Evolutionary conservation across 371 early-diverging fungal genomes (phyloP), one percentile per base, ranked within the genome.

Genomic region (Mucor plumbeus): DNA sequence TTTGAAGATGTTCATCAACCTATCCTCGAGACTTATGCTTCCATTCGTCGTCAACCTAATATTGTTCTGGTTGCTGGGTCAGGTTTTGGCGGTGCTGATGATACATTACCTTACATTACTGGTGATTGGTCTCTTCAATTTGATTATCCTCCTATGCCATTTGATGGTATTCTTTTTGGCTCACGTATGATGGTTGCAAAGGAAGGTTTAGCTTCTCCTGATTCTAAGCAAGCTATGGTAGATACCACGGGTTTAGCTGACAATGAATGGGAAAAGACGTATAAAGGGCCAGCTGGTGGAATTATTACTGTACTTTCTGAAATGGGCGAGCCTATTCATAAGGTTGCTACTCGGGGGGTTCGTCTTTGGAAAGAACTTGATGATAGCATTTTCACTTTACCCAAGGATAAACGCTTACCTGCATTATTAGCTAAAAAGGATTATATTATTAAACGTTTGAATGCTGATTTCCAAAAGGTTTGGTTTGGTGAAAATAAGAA

Each of bases 261-360:
- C 73, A 75, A 82, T 5, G 88, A 91, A 50, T 97, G 98, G 98
- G 98, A 97, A 75, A 86, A 92, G 76, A 94, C 97, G 19, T 96
- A 97, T 85, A 89, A 90, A 80, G 92, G 94, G 5, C 92, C 92
- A 26, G 86, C 91, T 53, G 97, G 98, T 65, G 97, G 96, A 67
- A 87, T 97, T 60, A 86, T 97, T 69, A 97, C 98, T 14, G 97
- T 97, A 41, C 88, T 91, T 50, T 97, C 97, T 19, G 98, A 97
- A 80, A 77, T 97, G 63, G 98, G 98, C 62, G 97, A 97, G 77
- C 97, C 97, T 62, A 97, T 97, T 72, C 98, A 97, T 88, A 96
- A 96, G 87, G 88, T 97, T 59, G 98, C 98, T 58, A 97, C 95
- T 59, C 94, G 96, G 55, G 97, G 96, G 74, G 94, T 96, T 38